A percentile compares a stretch with the other conserved stretches of the same genome.
Evolutionary conservation across 805 yeast genomes (phyloP).

Genomic region (Kazachstania psychrophila): DNA sequence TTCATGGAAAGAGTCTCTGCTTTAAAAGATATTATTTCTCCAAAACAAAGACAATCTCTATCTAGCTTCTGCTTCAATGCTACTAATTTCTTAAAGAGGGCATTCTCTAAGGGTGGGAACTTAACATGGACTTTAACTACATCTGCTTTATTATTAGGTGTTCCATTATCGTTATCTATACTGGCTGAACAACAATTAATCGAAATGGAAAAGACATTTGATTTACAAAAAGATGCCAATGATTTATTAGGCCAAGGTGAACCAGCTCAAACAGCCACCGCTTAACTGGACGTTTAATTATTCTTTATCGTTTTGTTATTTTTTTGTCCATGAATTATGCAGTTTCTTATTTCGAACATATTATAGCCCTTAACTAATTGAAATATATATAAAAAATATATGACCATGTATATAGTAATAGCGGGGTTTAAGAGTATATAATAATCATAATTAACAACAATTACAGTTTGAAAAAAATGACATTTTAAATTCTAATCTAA

Average conservation of each 20-base stretch:
- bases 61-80: constrained; percentile 26
- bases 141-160: constrained; percentile 76
- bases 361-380: neutral
- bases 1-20: constrained; percentile 82
- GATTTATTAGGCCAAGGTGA: constrained; percentile 66
- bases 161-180: constrained; percentile 83
- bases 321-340: neutral
- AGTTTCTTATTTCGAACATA: neutral
- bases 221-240: constrained; percentile 67
- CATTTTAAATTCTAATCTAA: constrained; percentile 2
- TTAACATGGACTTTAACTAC: constrained; percentile 82
- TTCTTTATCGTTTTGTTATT: neutral
- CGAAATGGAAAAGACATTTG: constrained; percentile 89
- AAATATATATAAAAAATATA: constrained; percentile 3
- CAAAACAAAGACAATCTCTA: constrained; percentile 60
- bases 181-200: constrained; percentile 87
- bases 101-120: constrained; percentile 57
- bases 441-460: too few relatives aligned
- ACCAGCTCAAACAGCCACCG: constrained; percentile 32
- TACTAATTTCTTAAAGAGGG: constrained; percentile 35
- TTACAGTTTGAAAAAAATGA: too few relatives aligned
- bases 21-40: constrained; percentile 83
- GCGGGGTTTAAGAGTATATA: constrained; percentile 1
- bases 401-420: constrained; percentile 6
- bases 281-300: constrained; percentile 3